Conservation (phyloP, 768 basidiomycete species). For the Calocybe cyanea region DNA sequence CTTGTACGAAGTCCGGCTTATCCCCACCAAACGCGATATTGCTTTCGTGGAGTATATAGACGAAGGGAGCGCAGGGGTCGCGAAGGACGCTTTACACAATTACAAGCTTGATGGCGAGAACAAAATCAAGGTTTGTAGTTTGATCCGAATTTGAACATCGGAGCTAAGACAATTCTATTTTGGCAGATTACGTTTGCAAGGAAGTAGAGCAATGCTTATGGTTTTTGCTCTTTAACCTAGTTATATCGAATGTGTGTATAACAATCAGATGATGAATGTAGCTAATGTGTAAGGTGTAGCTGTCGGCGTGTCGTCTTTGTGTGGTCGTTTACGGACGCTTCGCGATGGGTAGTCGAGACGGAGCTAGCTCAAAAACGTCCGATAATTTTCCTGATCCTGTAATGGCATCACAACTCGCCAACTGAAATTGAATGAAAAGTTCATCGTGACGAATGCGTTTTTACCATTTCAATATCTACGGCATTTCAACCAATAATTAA, state of each 20-base stretch:
- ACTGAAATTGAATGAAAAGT: too few relatives aligned
- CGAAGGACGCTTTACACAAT: conserved; percentile 96
- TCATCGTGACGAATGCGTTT: too few relatives aligned
- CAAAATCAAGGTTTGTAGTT: conserved; percentile 83
- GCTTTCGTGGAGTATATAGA: conserved; percentile 98
- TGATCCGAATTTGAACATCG: neutral
- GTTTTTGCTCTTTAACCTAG: conserved; percentile 3
- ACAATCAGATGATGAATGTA: neutral
- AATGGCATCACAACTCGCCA: too few relatives aligned
- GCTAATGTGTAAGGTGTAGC: too few relatives aligned
- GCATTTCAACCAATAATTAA: too few relatives aligned
- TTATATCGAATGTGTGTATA: conserved; percentile 1
- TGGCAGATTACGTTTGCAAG: conserved; percentile 70
- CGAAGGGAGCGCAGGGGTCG: conserved; percentile 85
- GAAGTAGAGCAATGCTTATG: conserved; percentile 38
- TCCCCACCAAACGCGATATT: conserved; percentile 95
- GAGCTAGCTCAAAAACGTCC: too few relatives aligned
- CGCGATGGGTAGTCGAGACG: too few relatives aligned
- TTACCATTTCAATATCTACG: too few relatives aligned
- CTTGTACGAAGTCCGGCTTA: conserved; percentile 95
- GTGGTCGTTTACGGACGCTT: too few relatives aligned
- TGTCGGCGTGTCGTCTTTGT: too few relatives aligned
- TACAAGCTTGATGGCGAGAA: conserved; percentile 96
- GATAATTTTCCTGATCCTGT: too few relatives aligned
- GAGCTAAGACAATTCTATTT: conserved; percentile 6